Evolutionary conservation across 2,329 filamentous ascomycete species (phyloP).

Genomic region (Aspergillus tanneri): DNA sequence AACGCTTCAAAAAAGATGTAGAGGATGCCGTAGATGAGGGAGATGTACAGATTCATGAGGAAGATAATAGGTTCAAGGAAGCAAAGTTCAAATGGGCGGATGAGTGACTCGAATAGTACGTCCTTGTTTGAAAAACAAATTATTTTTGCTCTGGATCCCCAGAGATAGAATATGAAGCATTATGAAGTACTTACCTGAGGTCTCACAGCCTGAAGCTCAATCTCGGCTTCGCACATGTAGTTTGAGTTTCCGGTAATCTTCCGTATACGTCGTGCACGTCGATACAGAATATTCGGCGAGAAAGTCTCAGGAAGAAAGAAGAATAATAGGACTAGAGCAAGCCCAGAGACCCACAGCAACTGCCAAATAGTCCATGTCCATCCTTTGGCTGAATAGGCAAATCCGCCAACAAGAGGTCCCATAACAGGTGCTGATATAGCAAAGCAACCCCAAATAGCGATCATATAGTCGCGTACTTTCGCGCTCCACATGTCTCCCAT

Average conservation of each 20-base stretch:
- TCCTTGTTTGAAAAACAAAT: conserved; percentile 22
- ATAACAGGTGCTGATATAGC: conserved; percentile 52
- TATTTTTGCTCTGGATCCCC: too few relatives aligned
- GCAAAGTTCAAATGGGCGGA: conserved; percentile 40
- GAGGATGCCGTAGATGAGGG: conserved; percentile 27
- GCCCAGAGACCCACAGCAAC: conserved; percentile 60
- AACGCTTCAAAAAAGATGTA: conserved; percentile 51
- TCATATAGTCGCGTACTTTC: conserved; percentile 52
- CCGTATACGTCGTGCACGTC: conserved; percentile 26
- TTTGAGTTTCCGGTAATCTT: conserved; percentile 41
- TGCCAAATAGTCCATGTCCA: conserved; percentile 66
- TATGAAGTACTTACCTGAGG: too few relatives aligned
- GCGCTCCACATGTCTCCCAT: conserved; percentile 46
- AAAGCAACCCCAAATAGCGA: conserved; percentile 58
- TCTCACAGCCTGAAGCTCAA: conserved; percentile 34
- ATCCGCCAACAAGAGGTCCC: conserved; percentile 62
- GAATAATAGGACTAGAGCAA: conserved; percentile 52
- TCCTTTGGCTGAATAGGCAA: conserved; percentile 54
- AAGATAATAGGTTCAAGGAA: conserved; percentile 25
- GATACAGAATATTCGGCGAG: conserved; percentile 20
- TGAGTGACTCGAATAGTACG: conserved; percentile 42
- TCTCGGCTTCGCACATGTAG: conserved; percentile 43
- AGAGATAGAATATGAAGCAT: too few relatives aligned
- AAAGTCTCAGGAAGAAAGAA: conserved; percentile 34
- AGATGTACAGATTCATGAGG: conserved; percentile 24